Percentiles rank a stretch among this genome's conserved stretches.
Conservation (phyloP, 306 rosid genomes). For the Bauhinia variegata region DNA sequence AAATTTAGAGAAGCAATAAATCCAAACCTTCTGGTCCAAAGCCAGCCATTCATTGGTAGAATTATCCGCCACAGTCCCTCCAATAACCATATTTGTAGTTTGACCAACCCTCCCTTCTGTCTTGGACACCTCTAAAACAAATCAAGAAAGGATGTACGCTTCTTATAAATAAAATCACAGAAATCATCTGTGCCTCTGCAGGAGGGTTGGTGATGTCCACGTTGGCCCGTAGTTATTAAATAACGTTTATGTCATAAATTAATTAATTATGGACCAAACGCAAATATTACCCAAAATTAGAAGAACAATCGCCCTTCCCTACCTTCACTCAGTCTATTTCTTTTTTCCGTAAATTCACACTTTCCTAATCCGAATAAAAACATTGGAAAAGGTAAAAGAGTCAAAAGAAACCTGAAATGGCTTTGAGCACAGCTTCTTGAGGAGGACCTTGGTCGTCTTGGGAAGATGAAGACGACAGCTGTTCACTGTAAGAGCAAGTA, state of each 20-base stretch:
- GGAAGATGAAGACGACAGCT: conserved; percentile 45
- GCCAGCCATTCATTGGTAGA: conserved; percentile 85
- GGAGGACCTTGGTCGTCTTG: conserved; percentile 94
- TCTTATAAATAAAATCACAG: background rate
- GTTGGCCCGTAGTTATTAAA: too few relatives aligned
- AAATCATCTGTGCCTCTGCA: background rate
- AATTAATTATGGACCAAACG: background rate
- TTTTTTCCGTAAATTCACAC: background rate
- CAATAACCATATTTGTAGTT: conserved; percentile 93
- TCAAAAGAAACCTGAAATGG: conserved; percentile 75
- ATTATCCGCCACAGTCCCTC: conserved; percentile 94
- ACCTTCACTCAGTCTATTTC: background rate
- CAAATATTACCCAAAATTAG: background rate
- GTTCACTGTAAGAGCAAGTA: conserved; percentile 56
- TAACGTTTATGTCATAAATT: too few relatives aligned
- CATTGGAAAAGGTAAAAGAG: background rate
- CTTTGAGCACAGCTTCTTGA: conserved; percentile 89
- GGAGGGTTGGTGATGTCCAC: too few relatives aligned
- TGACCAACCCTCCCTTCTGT: conserved; percentile 97
- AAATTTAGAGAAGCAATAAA: background rate
- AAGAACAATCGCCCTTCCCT: background rate
- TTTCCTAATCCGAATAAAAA: background rate
- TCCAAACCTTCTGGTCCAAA: conserved; percentile 86
- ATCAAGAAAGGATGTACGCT: conserved; percentile 7
- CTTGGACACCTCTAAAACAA: conserved; percentile 81